A percentile compares a stretch with the other conserved stretches of the same genome.
phyloP scores from a whole-genome alignment of 1,284 basidiomycete species.

The Pseudozyma flocculosa region DNA sequence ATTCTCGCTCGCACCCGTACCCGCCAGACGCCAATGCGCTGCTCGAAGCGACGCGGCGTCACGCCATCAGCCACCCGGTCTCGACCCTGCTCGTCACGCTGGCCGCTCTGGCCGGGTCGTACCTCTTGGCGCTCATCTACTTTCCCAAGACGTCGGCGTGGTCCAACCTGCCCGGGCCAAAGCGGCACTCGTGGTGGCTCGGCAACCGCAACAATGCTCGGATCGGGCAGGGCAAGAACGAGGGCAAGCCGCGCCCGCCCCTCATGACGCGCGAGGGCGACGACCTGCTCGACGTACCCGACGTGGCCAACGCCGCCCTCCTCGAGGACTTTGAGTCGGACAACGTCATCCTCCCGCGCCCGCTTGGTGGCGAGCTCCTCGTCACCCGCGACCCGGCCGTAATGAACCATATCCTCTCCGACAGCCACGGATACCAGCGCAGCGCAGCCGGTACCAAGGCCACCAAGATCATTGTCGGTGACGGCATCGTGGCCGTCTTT shows the following conservation, averaged over 20 bases:
- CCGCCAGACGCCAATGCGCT: background rate
- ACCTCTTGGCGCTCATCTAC: conserved; percentile 4
- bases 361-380: conserved; percentile 27
- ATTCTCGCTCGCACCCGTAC: too few relatives aligned
- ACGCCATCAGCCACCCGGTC: conserved; percentile 12
- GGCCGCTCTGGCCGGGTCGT: conserved; percentile 3
- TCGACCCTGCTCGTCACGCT: conserved; percentile 3
- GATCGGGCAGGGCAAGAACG: conserved; percentile 16
- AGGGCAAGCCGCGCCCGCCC: conserved; percentile 12
- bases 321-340: conserved; percentile 21
- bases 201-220: conserved; percentile 17
- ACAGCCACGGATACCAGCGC: conserved; percentile 25
- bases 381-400: conserved; percentile 28
- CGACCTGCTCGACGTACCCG: conserved; percentile 29
- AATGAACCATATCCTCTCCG: conserved; percentile 30
- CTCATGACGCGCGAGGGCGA: conserved; percentile 22
- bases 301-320: conserved; percentile 14
- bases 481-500: conserved; percentile 27
- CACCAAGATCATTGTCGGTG: conserved; percentile 33
- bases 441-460: conserved; percentile 30
- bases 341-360: conserved; percentile 25
- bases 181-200: conserved; percentile 15
- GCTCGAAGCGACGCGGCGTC: background rate
- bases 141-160: conserved; percentile 17
- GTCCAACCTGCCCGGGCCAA: conserved; percentile 21